Evolutionary conservation across 2,329 filamentous ascomycete species (phyloP), one percentile per base, ranked within the genome.

Genomic region (Metarhizium robertsii): DNA sequence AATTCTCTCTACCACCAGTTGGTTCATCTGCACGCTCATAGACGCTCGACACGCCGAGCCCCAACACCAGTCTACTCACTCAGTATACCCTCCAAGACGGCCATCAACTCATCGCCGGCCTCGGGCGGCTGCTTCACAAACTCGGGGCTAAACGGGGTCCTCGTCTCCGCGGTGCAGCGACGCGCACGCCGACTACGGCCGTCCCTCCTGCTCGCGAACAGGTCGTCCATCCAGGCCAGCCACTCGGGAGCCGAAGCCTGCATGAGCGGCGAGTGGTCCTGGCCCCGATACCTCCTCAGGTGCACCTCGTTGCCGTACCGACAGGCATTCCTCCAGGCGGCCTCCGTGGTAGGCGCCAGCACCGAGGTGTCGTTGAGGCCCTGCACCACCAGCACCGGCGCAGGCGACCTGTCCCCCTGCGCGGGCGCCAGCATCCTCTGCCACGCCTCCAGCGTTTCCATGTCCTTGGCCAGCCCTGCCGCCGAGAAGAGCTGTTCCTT

Each of bases 381-480:
- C 34, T 60, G 57, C 6, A 60, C 29, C 6, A 60, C 55, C 18
- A 60, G 45, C n/a, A 60, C 55, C 7, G 58, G 58, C 46, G 57
- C 55, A 16, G 53, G 55, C 29, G 57, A 57, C 25, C 14, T 8
- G 20, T 52, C 52, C 3, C 55, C 55, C 16, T 32, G 51, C 30
- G 58, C 57, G 1, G 58, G 51, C 7, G 53, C 13, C 3, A 55
- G 18, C 2, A 40, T 36, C 4, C 29, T 13, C 53, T 60, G 55
- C 58, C 58, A 60, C 25, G 34, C 25, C 6, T 32, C 52, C 25
- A 58, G 36, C 16, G 10, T 43, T 1, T 38, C 6, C 25, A 20
- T 25, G 32, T 46, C 18, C 36, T 16, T 11, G n/a, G 13, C 25
- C 18, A 52, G 18, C 7, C 48, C 53, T 1, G 30, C 36, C 16